Base-by-base conservation (phyloP, 2,329 filamentous ascomycete species). In the Xylariales sp. region DNA sequence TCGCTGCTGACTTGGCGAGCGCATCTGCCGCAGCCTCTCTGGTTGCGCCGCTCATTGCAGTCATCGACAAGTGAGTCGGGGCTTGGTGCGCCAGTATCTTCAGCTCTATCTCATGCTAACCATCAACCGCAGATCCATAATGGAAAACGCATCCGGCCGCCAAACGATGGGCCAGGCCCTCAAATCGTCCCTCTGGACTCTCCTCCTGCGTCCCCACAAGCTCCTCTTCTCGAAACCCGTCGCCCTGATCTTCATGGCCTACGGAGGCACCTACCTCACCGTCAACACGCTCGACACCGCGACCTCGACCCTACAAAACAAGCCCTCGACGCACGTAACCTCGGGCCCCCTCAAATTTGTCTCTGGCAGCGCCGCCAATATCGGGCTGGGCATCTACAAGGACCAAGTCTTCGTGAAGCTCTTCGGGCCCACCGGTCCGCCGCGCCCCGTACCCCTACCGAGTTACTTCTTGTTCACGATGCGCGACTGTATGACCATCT, bases 401-500 rank as follows among this genome's bases (percentile, higher is more conserved):
- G 90, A 95, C 66, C 82, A 83, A 54, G 80, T 84, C 46, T 95
- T 91, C 61, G 88, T 88, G 1, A 78, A 80, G 55, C 76, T 95
- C 56, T 95, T 94, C 60, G 87, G 87, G 10, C 79, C 84, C 0
- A 65, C 62, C 43, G 64, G 57, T 18, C 60, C 68, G 1, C 74
- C 65, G 9, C 70, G 73, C 12, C 65, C 73, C 19, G 84, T 95
- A 1, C 82, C 86, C 0, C 64, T 80, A 22, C 70, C 84, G 2
- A 86, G 82, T 7, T 93, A 89, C 64, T 69, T 74, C 1, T 78
- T 95, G 43, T 96, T 95, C 70, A 82, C 86, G 3, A 58, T 84
- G 42, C 81, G 90, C 53, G 90, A 96, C 66, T 88, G 84, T 64
- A 68, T 95, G 47, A 95, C 90, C 38, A 89, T 95, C 54, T 95